A percentile compares a stretch with the other conserved stretches of the same genome.
Evolutionary conservation across 805 yeast species (phyloP).

Genomic region (Yarrowia yakushimensis): DNA sequence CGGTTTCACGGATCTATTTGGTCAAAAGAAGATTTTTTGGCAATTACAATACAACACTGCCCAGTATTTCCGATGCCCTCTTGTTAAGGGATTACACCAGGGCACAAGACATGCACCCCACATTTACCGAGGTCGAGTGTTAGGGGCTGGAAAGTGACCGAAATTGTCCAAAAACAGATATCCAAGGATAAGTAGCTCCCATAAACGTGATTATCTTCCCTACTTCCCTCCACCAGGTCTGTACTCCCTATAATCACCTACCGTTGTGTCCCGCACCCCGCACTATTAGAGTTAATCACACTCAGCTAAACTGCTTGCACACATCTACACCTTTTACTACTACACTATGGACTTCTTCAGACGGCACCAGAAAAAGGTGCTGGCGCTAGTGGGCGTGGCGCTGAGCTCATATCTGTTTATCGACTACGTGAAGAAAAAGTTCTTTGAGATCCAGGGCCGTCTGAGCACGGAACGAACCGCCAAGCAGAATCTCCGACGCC

Average conservation of each 20-base stretch:
- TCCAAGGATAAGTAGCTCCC: no score
- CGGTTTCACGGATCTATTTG: neutral
- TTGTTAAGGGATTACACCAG: neutral
- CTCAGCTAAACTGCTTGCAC: neutral
- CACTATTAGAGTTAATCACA: conserved; percentile 18
- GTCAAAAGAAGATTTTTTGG: no score
- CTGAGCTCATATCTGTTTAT: conserved; percentile 46
- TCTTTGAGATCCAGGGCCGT: conserved; percentile 50
- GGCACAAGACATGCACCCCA: conserved; percentile 12
- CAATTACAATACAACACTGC: neutral
- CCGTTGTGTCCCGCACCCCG: conserved; percentile 13
- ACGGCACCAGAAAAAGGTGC: conserved; percentile 46
- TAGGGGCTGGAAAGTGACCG: neutral
- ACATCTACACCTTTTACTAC: neutral
- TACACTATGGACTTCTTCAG: conserved; percentile 39
- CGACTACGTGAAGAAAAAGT: conserved; percentile 45
- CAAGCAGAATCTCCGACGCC: conserved; percentile 65
- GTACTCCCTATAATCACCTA: neutral
- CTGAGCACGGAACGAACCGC: conserved; percentile 57
- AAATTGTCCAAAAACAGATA: neutral
- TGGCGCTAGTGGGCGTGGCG: conserved; percentile 45
- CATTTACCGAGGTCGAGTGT: conserved; percentile 1
- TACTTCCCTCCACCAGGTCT: neutral
- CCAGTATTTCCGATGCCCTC: neutral
- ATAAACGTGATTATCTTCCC: neutral